These are phyloP conservation scores for Entomortierella lignicola DNA, from an alignment of 192 early-diverging fungal genomes.

Conservation along the genomic window DNA sequence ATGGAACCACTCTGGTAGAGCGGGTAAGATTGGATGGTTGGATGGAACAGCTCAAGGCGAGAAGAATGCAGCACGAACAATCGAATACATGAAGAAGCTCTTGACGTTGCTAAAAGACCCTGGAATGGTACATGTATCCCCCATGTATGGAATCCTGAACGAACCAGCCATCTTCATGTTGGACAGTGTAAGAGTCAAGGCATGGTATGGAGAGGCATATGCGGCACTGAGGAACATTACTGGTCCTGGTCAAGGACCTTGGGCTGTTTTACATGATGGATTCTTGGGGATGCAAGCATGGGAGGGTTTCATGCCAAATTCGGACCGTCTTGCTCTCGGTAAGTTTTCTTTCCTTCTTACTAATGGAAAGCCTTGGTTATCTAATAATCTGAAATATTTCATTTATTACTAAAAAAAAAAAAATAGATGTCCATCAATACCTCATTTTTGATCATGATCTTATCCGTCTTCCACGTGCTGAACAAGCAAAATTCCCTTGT, in stretches of 20 bases:
- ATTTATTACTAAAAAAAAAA: too few relatives aligned
- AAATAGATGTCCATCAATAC: conserved; percentile 63
- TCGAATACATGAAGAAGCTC: conserved; percentile 64
- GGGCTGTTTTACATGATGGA: conserved; percentile 61
- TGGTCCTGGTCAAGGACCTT: conserved; percentile 41
- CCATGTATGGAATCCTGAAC: conserved; percentile 65
- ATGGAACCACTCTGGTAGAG: conserved; percentile 66
- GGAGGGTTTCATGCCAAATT: conserved; percentile 58
- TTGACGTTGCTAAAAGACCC: conserved; percentile 62
- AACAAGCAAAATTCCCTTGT: conserved; percentile 44
- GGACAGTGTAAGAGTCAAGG: conserved; percentile 8
- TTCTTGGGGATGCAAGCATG: conserved; percentile 57
- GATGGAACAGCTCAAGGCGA: conserved; percentile 50
- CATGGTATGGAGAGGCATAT: conserved; percentile 61
- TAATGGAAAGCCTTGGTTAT: too few relatives aligned
- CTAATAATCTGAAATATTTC: too few relatives aligned
- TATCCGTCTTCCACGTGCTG: conserved; percentile 25
- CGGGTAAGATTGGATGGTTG: conserved; percentile 42
- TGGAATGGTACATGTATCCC: conserved; percentile 59
- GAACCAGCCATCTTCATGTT: conserved; percentile 56
- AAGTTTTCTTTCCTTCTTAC: conserved; percentile 22
- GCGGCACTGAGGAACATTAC: conserved; percentile 48
- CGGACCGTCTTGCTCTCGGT: conserved; percentile 60
- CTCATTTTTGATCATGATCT: conserved; percentile 61
- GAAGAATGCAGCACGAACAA: conserved; percentile 63